phyloP scores from a whole-genome alignment of 2,329 filamentous ascomycete genomes.

The Zasmidium citrigriseum region DNA sequence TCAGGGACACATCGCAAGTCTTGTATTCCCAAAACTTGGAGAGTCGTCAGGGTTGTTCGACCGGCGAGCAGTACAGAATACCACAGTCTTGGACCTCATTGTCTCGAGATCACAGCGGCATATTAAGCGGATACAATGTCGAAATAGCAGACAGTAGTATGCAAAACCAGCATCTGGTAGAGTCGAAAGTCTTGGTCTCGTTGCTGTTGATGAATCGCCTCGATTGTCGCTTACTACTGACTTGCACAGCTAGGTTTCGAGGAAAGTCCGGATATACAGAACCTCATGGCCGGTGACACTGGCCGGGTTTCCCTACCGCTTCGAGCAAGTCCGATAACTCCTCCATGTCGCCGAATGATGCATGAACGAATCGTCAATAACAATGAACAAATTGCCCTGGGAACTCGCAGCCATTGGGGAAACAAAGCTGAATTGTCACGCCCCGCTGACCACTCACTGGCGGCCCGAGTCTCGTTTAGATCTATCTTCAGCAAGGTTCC shows the following conservation, averaged over 20 bases:
- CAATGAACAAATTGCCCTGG: no score
- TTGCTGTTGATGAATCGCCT: no score
- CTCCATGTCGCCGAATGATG: background rate
- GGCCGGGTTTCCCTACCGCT: background rate
- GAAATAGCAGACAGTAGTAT: background rate
- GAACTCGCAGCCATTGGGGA: no score
- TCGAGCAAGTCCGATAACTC: background rate
- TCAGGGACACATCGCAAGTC: background rate
- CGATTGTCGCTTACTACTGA: no score
- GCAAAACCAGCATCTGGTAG: background rate
- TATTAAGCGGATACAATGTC: background rate
- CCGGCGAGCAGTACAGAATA: background rate
- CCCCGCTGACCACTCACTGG: no score
- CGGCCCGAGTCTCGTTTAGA: no score
- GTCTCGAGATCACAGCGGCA: background rate
- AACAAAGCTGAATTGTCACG: no score
- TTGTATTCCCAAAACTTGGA: background rate
- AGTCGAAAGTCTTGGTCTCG: background rate
- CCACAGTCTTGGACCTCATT: background rate
- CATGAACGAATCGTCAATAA: background rate
- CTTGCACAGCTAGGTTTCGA: background rate
- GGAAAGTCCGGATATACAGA: background rate
- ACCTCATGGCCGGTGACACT: background rate
- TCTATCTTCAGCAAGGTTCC: no score
- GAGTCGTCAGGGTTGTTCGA: background rate